A percentile compares a stretch with the other conserved stretches of the same genome.
Conservation (phyloP, 163 green algal genomes). For the Chlamydomonas reinhardtii region DNA sequence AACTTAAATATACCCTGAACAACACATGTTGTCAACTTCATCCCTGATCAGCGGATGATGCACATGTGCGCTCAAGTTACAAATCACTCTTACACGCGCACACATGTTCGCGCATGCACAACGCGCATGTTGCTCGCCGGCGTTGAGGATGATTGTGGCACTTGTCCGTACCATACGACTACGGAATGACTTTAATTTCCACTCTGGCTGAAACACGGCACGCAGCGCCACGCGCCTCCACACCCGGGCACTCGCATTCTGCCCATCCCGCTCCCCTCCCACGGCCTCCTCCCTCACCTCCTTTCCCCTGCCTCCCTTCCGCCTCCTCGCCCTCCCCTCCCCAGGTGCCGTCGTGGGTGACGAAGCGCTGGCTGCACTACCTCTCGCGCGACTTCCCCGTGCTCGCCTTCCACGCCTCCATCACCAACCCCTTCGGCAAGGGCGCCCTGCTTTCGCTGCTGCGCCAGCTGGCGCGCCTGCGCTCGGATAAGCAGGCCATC, state of each 20-base stretch:
- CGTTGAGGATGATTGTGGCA: slow-evolving; percentile 49
- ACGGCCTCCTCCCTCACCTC: background rate
- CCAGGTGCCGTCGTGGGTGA: slow-evolving; percentile 98
- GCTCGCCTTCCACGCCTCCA: slow-evolving; percentile 96
- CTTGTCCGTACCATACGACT: slow-evolving; percentile 54
- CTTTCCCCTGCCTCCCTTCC: background rate
- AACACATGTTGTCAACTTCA: slow-evolving; percentile 53
- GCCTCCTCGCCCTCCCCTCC: background rate
- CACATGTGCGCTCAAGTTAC: background rate
- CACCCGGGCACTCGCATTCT: background rate
- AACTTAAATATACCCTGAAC: slow-evolving; percentile 67
- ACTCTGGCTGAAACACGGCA: slow-evolving; percentile 25
- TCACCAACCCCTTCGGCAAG: slow-evolving; percentile 99
- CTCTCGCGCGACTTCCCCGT: slow-evolving; percentile 95
- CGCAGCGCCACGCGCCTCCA: background rate
- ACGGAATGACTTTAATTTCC: slow-evolving; percentile 21
- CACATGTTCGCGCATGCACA: background rate
- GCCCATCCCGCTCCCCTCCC: background rate
- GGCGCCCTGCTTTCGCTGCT: slow-evolving; percentile 95
- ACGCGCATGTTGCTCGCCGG: background rate
- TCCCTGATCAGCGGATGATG: slow-evolving; percentile 59
- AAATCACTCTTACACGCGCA: too few species aligned
- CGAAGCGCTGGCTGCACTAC: slow-evolving; percentile 94
- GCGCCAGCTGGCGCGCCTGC: slow-evolving; percentile 87
- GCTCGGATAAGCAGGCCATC: slow-evolving; percentile 96